Conservation (phyloP, 352 stramenopile genomes). For the Stramenopiles sp. region DNA sequence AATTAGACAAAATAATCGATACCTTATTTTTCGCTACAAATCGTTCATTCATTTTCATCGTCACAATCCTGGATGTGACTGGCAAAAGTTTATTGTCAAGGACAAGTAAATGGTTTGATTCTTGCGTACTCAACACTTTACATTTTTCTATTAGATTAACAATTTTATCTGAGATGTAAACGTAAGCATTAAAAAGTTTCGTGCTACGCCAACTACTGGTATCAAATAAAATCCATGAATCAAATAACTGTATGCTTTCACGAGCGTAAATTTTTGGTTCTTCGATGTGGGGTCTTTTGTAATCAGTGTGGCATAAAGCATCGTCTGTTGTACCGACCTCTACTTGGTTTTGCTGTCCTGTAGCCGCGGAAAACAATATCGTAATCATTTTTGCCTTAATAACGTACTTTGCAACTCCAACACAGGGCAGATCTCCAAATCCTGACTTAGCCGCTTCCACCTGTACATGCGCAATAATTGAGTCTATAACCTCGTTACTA, state of each 20-base stretch:
- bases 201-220: neutral
- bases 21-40: too few species aligned
- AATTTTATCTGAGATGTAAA: neutral
- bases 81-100: neutral
- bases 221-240: neutral
- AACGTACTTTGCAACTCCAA: neutral
- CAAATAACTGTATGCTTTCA: neutral
- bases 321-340: too few species aligned
- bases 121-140: too few species aligned
- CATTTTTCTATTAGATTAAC: neutral
- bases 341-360: too few species aligned
- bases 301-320: too few species aligned
- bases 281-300: too few species aligned
- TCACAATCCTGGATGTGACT: neutral
- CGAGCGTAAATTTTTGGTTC: neutral
- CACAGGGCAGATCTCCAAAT: neutral
- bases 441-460: neutral
- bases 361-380: neutral
- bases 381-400: neutral
- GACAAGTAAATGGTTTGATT: neutral
- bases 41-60: neutral
- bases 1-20: too few species aligned
- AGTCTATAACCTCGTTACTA: neutral
- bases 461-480: neutral
- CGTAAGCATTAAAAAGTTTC: neutral